phyloP scores from a whole-genome alignment of 768 basidiomycete genomes.

The Porphyrellus cyaneotinctus region DNA sequence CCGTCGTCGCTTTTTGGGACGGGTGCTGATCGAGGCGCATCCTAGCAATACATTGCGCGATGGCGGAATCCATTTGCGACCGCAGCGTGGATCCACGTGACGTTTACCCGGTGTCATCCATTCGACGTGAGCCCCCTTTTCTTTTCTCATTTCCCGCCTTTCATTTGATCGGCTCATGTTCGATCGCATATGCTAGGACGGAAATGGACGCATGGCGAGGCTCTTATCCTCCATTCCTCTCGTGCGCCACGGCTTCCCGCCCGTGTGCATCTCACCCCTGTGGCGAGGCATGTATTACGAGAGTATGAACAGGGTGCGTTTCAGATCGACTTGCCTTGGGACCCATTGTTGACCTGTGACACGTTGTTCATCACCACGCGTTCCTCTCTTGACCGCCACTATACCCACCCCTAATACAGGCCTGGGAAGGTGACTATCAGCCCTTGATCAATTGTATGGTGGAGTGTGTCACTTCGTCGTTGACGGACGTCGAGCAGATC shows the following conservation, averaged over 20 bases:
- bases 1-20: not conserved
- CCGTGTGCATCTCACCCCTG: slow-evolving; percentile 27
- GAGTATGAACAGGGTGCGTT: slow-evolving; percentile 29
- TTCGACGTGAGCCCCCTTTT: slow-evolving; percentile 26
- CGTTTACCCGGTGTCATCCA: slow-evolving; percentile 33
- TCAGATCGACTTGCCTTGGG: not conserved
- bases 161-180: not conserved
- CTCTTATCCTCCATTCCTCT: slow-evolving; percentile 34
- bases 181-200: slow-evolving; percentile 20
- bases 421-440: slow-evolving; percentile 34
- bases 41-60: slow-evolving; percentile 34
- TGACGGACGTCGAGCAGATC: slow-evolving; percentile 29
- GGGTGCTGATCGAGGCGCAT: not conserved
- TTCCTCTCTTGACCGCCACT: not conserved
- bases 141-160: not conserved
- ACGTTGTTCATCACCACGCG: not conserved
- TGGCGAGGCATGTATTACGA: slow-evolving; percentile 27
- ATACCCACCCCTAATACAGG: slow-evolving; percentile 10
- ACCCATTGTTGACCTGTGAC: too few relatives aligned
- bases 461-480: slow-evolving; percentile 21
- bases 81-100: slow-evolving; percentile 34
- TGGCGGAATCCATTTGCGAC: slow-evolving; percentile 38
- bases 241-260: slow-evolving; percentile 31
- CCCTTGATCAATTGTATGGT: slow-evolving; percentile 32
- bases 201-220: slow-evolving; percentile 35